Evolutionary conservation across 176 grass and related monocot species (phyloP).

Genomic region (Elaeis guineensis): DNA sequence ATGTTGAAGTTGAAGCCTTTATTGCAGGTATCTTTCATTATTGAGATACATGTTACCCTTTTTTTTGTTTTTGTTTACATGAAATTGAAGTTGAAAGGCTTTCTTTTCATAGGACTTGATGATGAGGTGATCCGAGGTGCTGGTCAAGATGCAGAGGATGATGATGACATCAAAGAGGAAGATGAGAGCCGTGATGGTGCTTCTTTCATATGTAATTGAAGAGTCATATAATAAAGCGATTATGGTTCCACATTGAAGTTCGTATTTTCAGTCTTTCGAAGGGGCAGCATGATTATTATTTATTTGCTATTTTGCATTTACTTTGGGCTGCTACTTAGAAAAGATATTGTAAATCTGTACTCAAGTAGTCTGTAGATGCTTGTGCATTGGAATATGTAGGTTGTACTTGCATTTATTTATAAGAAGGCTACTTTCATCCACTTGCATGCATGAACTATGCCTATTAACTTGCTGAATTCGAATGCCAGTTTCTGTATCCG

Average conservation of each 20-base stretch:
- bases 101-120: slow-evolving; percentile 53
- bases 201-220: slow-evolving; percentile 11
- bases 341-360: no score
- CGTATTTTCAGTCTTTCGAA: no score
- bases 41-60: background rate
- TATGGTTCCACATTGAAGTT: background rate
- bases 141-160: slow-evolving; percentile 39
- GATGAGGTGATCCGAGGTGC: slow-evolving; percentile 66
- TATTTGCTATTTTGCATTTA: no score
- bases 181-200: slow-evolving; percentile 8
- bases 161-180: slow-evolving; percentile 22
- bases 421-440: no score
- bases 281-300: no score
- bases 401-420: no score
- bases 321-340: no score
- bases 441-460: no score
- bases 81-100: slow-evolving; percentile 3
- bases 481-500: no score
- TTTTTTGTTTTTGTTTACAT: background rate
- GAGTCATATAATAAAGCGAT: background rate
- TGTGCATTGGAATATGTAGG: no score
- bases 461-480: no score
- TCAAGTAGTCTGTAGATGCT: no score
- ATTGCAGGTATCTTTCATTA: slow-evolving; percentile 45
- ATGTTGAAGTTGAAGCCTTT: slow-evolving; percentile 72